Conservation (phyloP, 495 filamentous ascomycete species). For the Lentithecium fluviatile region DNA sequence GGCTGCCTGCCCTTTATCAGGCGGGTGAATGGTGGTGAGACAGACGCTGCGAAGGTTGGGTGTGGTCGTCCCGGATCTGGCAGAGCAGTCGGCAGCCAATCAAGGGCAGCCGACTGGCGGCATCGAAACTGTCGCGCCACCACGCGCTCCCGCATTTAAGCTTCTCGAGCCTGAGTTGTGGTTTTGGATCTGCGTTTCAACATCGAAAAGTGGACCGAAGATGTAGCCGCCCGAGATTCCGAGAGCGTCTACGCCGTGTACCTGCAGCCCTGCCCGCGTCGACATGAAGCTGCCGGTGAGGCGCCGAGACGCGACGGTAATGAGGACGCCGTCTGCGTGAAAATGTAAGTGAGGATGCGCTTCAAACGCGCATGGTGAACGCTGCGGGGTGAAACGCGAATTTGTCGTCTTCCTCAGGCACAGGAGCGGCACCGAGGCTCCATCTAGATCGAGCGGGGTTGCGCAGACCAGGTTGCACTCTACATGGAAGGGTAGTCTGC, state of each 20-base stretch:
- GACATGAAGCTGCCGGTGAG: background rate
- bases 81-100: slow-evolving; percentile 23
- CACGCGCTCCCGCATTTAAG: slow-evolving; percentile 24
- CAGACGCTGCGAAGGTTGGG: slow-evolving; percentile 14
- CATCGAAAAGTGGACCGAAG: slow-evolving; percentile 8
- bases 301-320: too few relatives aligned
- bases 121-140: slow-evolving; percentile 31
- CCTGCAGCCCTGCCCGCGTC: background rate
- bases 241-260: background rate
- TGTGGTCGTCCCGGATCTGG: slow-evolving; percentile 1
- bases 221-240: slow-evolving; percentile 31
- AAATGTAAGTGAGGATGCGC: too few relatives aligned
- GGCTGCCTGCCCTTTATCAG: slow-evolving; percentile 15
- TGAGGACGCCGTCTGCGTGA: too few relatives aligned
- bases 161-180: slow-evolving; percentile 32
- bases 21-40: slow-evolving; percentile 28
- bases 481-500: background rate
- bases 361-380: too few relatives aligned
- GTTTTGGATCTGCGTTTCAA: slow-evolving; percentile 31
- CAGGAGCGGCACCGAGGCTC: background rate
- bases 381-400: too few relatives aligned
- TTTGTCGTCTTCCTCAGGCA: background rate
- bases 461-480: background rate
- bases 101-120: slow-evolving; percentile 1
- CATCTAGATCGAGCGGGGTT: background rate